Percentiles rank a stretch among this genome's conserved stretches.
phyloP scores from a whole-genome alignment of 2,329 filamentous ascomycete species.

The Lasiodiplodia hormozganensis region DNA sequence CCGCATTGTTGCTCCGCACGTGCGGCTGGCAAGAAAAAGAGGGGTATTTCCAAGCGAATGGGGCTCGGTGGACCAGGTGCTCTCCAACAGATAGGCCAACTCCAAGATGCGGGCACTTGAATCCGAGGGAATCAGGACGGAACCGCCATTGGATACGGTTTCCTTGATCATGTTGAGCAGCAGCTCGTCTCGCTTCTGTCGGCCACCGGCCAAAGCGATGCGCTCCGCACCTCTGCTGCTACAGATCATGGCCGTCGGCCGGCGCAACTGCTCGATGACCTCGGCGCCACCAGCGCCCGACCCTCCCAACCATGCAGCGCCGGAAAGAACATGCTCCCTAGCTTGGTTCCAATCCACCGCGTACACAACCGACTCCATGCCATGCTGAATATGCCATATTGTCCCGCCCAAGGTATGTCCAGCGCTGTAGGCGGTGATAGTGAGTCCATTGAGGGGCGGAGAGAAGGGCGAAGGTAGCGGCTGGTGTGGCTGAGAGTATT shows the following conservation, averaged over 20 bases:
- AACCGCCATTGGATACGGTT: constrained; percentile 82
- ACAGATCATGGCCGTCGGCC: constrained; percentile 92
- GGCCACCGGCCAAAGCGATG: constrained; percentile 72
- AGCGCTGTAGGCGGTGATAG: constrained; percentile 95
- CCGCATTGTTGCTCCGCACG: constrained; percentile 85
- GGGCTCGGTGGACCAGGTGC: constrained; percentile 71
- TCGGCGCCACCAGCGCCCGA: constrained; percentile 81
- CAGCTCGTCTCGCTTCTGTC: constrained; percentile 83
- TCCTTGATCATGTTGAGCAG: constrained; percentile 81
- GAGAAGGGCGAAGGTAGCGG: constrained; percentile 87
- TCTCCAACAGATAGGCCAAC: constrained; percentile 88
- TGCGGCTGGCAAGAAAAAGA: constrained; percentile 85
- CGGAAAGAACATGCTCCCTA: constrained; percentile 92
- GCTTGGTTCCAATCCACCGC: constrained; percentile 98
- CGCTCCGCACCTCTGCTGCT: constrained; percentile 82
- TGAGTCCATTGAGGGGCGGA: constrained; percentile 86
- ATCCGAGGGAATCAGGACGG: constrained; percentile 91
- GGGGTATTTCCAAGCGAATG: constrained; percentile 56
- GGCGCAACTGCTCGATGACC: constrained; percentile 90
- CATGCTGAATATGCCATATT: constrained; percentile 98
- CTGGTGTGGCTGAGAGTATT: constrained; percentile 96
- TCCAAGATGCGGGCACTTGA: constrained; percentile 95
- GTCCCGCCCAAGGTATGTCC: constrained; percentile 95
- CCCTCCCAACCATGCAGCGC: constrained; percentile 90
- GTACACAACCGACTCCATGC: constrained; percentile 95